A percentile compares a stretch with the other conserved stretches of the same genome.
Evolutionary conservation across 805 yeast species (phyloP).

Genomic region (Pichia sporocuriosa): DNA sequence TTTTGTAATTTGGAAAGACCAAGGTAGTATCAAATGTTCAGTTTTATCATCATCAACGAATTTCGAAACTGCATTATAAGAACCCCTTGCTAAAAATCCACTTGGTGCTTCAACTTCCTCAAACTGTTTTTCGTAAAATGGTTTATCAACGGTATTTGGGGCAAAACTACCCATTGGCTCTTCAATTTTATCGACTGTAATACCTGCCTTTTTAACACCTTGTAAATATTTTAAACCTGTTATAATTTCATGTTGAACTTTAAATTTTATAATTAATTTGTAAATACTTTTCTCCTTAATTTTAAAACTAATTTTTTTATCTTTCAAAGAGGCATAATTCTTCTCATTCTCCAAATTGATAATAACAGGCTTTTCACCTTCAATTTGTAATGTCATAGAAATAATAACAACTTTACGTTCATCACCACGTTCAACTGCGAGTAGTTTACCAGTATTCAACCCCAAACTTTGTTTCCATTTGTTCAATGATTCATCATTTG

Average conservation of each 20-base stretch:
- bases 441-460: constrained; percentile 46
- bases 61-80: constrained; percentile 72
- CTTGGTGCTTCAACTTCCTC: constrained; percentile 87
- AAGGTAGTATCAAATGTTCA: constrained; percentile 66
- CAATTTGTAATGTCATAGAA: constrained; percentile 65
- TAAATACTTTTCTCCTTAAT: constrained; percentile 76
- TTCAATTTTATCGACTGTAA: constrained; percentile 76
- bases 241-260: constrained; percentile 76
- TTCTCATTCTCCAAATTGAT: constrained; percentile 58
- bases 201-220: constrained; percentile 78
- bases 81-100: constrained; percentile 83
- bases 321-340: constrained; percentile 47
- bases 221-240: constrained; percentile 87
- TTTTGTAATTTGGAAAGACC: constrained; percentile 81
- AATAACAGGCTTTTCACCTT: constrained; percentile 61
- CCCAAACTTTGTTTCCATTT: constrained; percentile 92
- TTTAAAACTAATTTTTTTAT: constrained; percentile 52
- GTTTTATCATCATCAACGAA: constrained; percentile 82
- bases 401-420: constrained; percentile 70
- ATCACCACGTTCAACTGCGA: constrained; percentile 67
- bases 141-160: constrained; percentile 77
- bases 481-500: constrained; percentile 82
- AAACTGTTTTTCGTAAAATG: constrained; percentile 61
- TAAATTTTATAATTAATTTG: constrained; percentile 65
- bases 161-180: constrained; percentile 90